Evolutionary conservation across 805 yeast species (phyloP).

Genomic region (Starmerella powellii): DNA sequence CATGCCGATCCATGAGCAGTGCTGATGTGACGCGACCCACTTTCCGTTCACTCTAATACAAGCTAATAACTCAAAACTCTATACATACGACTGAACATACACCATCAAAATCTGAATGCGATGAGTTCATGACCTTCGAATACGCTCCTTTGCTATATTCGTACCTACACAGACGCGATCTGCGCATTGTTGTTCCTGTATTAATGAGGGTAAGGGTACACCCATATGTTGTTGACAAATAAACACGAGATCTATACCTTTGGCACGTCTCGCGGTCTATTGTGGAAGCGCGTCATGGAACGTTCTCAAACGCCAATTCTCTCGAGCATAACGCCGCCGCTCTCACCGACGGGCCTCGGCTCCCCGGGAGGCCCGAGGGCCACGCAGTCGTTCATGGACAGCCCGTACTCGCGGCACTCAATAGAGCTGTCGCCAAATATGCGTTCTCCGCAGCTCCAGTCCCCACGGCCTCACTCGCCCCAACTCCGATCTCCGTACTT

Average conservation of each 20-base stretch:
- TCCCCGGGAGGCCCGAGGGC: background rate
- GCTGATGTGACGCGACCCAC: no score
- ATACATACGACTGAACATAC: no score
- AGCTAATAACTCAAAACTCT: no score
- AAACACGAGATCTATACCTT: background rate
- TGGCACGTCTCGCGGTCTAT: background rate
- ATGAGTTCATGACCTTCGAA: no score
- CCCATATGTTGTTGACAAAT: background rate
- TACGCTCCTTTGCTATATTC: no score
- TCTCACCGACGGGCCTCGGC: conserved; percentile 1
- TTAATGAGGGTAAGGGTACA: background rate
- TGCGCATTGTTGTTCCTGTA: no score
- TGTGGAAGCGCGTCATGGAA: conserved; percentile 11
- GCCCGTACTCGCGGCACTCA: conserved; percentile 3
- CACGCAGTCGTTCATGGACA: conserved; percentile 4
- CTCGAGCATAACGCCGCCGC: conserved; percentile 6
- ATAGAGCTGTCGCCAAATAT: conserved; percentile 1
- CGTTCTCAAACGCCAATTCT: conserved; percentile 4
- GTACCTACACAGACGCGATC: no score
- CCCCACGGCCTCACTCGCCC: conserved; percentile 3
- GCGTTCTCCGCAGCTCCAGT: conserved; percentile 3
- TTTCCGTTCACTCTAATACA: no score
- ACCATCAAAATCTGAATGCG: no score
- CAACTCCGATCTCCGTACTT: background rate
- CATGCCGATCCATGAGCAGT: no score